phyloP scores from a whole-genome alignment of 208 protist genomes.

The Phytomonas sp. region DNA sequence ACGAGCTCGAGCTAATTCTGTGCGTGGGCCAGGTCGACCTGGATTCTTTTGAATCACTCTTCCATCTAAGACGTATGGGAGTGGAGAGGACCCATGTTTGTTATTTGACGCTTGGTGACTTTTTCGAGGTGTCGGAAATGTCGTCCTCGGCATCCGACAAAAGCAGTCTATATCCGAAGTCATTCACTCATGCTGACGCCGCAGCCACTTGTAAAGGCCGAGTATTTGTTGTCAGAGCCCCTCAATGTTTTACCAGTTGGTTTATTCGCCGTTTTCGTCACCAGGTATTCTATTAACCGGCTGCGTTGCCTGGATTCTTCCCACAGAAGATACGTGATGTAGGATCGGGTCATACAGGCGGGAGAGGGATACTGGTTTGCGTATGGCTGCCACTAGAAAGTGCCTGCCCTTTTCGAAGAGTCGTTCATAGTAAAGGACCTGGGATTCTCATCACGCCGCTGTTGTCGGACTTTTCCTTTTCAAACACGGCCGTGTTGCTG shows the following conservation, averaged over 20 bases:
- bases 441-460: neutral
- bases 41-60: conserved; percentile 54
- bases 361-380: conserved; percentile 6
- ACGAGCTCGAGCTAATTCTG: conserved; percentile 84
- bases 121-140: conserved; percentile 26
- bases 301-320: neutral
- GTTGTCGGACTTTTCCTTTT: neutral
- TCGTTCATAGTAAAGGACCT: conserved; percentile 25
- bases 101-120: conserved; percentile 30
- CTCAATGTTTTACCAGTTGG: conserved; percentile 40
- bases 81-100: conserved; percentile 39
- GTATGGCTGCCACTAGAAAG: conserved; percentile 20
- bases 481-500: neutral
- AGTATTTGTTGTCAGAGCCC: conserved; percentile 4
- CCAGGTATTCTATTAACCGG: neutral
- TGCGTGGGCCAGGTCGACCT: conserved; percentile 63
- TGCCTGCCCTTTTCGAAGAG: conserved; percentile 30
- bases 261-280: conserved; percentile 14
- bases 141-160: too few relatives aligned
- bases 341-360: conserved; percentile 37
- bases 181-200: too few relatives aligned
- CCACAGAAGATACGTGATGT: neutral
- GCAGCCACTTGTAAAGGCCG: neutral
- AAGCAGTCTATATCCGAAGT: too few relatives aligned
- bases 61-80: conserved; percentile 38